Evolutionary conservation across 306 rosid genomes (phyloP), one percentile per base, ranked within the genome.

Genomic region (Rosa rugosa): DNA sequence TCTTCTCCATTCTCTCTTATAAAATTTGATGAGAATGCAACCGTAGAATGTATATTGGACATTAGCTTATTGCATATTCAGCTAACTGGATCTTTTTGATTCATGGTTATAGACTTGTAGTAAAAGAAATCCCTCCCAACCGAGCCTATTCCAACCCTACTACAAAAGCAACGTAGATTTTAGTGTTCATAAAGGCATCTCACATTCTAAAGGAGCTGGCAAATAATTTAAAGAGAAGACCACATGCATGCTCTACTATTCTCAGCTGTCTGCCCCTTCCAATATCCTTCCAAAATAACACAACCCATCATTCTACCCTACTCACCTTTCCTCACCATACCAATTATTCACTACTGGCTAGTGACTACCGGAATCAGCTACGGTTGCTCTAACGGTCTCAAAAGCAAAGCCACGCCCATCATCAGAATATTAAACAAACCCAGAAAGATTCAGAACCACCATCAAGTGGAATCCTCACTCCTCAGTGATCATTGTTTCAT

Each of bases 221-320:
- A 65, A 65, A 36, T 38, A 27, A 62, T 62, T 18, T 8, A 65
- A 16, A 40, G 6, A 66, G 16, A 20, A 25, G 20, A 14, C 23
- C 62, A 71, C 44, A 49, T 71, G 60, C 59, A 27, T 5, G 68
- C 68, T 25, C 41, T 70, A 13, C 42, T 70, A 70, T 25, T 63
- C 20, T 63, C 13, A 23, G 18, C 23, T 27, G 42, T 71, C 53
- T 11, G 38, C 3, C 60, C 38, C 14, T 46, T 71, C 57, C 60
- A 71, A 47, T 7, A 27, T 71, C 59, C 25, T 23, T 71, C 60
- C 75, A 47, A 71, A 71, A 71, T 25, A 25, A 8, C 25, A 71
- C 46, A 31, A 53, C 63, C 76, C 63, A 72, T 72, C 75, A 46
- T 71, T 71, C 60, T 72, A 50, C 63, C 56, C 59, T 34, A 31